phyloP scores from a whole-genome alignment of 805 yeast genomes.

The Maudiozyma saulgeensis region DNA sequence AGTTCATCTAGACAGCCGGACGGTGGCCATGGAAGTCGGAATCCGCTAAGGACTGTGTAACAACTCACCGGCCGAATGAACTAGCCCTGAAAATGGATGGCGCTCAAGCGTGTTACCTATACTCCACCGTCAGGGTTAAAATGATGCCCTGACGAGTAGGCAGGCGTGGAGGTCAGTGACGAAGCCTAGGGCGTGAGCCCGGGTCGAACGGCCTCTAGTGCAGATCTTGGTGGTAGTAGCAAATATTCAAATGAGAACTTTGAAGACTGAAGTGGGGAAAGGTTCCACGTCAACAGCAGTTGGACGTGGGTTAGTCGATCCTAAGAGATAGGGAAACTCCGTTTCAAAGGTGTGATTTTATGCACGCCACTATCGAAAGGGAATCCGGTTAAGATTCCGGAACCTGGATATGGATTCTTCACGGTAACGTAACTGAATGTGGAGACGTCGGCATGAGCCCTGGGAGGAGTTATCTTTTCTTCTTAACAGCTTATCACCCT shows the following conservation, averaged over 20 bases:
- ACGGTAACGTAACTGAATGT: constrained; percentile 36
- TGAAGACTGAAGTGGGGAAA: constrained; percentile 37
- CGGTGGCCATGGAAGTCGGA: constrained; percentile 46
- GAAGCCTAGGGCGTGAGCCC: constrained; percentile 34
- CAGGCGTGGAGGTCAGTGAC: constrained; percentile 36
- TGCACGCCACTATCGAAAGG: constrained; percentile 32
- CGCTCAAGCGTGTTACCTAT: constrained; percentile 33
- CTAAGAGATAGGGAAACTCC: constrained; percentile 35
- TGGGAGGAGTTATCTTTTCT: constrained; percentile 37
- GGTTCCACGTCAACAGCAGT: constrained; percentile 37
- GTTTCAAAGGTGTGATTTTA: constrained; percentile 30
- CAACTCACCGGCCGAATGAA: constrained; percentile 45
- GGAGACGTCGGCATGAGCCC: constrained; percentile 28
- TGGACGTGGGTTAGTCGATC: constrained; percentile 37
- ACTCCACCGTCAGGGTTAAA: constrained; percentile 33
- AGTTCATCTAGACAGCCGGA: constrained; percentile 40
- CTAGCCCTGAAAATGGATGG: constrained; percentile 35
- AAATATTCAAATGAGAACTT: constrained; percentile 35
- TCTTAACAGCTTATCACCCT: constrained; percentile 35
- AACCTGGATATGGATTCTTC: constrained; percentile 36
- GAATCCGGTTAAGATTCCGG: constrained; percentile 38
- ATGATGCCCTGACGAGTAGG: constrained; percentile 34
- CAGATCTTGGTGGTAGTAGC: constrained; percentile 37
- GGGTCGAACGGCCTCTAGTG: constrained; percentile 36
- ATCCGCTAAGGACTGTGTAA: constrained; percentile 47